Base-by-base conservation (phyloP, 1,139 yeast species). In the Arxiozyma bovina region DNA sequence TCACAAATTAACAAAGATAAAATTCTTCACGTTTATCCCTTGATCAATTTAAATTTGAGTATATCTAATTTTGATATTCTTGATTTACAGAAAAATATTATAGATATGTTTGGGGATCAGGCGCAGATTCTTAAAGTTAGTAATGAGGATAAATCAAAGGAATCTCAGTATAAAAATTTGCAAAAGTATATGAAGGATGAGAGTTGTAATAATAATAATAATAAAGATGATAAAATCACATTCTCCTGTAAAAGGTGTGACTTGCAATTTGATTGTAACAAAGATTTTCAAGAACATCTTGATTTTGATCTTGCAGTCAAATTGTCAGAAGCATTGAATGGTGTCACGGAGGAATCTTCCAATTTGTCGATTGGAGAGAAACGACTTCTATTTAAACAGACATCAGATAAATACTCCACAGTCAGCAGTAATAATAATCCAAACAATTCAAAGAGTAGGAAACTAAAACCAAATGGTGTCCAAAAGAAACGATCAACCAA, bases 31-130 rank as follows among this genome's bases (percentile, higher is more conserved):
- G 4, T 73, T 65, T 83, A 78, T 54, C 83, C 86, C 0, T 64
- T 83, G 45, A 69, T 73, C 1, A 76, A 77, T 55, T 68, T 83
- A 58, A 77, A 80, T 21, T 68, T 85, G 55, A 73, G 76, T 0
- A 70, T 84, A 1, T 74, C 84, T 1, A 80, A 79, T 54, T 81
- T 86, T 63, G 79, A 76, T 22, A 72, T 73, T 11, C 60, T 76
- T 0, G 72, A 72, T 42, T 73, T 70, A 17, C 69, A 73, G 11
- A 74, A 73, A 54, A 73, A 81, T 4, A 76, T 83, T 9, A 80
- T 82, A 54, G 73, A 76, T n/a, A 79, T 80, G 68, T 71, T 80
- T 50, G 68, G 67, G 6, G 58, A 55, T 27, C 61, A 56, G 42
- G 57, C 54, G 15, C 57, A 57, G 48, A 52, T 55, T 17, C 55